A percentile compares a stretch with the other conserved stretches of the same genome.
phyloP scores from a whole-genome alignment of 768 basidiomycete genomes.

The Xerocomellus amylosporus region DNA sequence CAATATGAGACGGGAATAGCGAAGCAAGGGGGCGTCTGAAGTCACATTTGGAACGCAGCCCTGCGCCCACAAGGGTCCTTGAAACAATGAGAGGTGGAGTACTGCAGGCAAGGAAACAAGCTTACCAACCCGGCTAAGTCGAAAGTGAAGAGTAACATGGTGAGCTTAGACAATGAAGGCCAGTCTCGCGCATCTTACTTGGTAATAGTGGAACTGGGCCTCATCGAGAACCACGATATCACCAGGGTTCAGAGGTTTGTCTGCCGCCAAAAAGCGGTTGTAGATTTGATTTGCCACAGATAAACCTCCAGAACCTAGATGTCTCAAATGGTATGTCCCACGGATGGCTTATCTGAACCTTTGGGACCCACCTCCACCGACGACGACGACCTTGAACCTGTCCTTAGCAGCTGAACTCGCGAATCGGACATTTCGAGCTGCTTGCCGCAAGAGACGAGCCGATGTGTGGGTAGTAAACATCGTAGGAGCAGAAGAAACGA shows the following conservation, averaged over 20 bases:
- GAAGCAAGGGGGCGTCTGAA: constrained; percentile 64
- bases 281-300: constrained; percentile 87
- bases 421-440: constrained; percentile 14
- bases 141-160: not conserved
- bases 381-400: constrained; percentile 79
- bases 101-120: not conserved
- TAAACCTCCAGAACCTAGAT: constrained; percentile 74
- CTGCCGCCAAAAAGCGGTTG: constrained; percentile 69
- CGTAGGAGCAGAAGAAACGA: not conserved
- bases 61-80: constrained; percentile 93
- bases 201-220: constrained; percentile 81
- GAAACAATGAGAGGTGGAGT: constrained; percentile 3
- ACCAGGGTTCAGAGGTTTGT: constrained; percentile 60
- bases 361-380: constrained; percentile 71
- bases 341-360: not conserved
- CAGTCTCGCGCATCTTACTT: constrained; percentile 41
- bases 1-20: constrained; percentile 73
- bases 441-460: constrained; percentile 4
- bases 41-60: constrained; percentile 66
- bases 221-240: constrained; percentile 88
- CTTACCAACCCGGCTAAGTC: constrained; percentile 83
- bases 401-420: constrained; percentile 35
- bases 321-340: constrained; percentile 4
- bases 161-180: constrained; percentile 3
- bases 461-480: constrained; percentile 11